Evolutionary conservation across 2,329 filamentous ascomycete species (phyloP).

Genomic region (Fusarium sarcochroum): DNA sequence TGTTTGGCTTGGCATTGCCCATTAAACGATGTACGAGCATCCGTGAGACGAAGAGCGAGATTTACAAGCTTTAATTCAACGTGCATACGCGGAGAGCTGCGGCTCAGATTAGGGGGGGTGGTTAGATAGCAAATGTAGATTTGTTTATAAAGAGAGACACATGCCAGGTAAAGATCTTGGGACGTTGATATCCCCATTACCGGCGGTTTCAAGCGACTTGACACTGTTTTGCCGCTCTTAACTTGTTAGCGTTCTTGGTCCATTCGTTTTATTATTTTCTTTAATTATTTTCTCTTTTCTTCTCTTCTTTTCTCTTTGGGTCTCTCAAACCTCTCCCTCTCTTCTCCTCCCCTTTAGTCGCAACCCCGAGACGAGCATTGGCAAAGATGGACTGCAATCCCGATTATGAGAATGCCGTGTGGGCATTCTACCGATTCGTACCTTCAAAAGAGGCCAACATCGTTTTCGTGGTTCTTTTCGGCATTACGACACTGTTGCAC

Average conservation of each 20-base stretch:
- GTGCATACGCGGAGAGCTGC: neutral
- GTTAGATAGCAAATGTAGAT: neutral
- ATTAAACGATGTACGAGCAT: neutral
- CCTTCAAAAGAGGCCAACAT: constrained; percentile 43
- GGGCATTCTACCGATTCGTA: constrained; percentile 46
- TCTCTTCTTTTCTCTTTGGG: neutral
- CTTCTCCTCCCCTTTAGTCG: neutral
- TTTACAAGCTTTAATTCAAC: neutral
- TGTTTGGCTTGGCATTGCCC: neutral
- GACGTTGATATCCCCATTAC: too few species aligned
- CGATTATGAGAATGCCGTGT: constrained; percentile 42
- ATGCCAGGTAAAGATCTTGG: too few species aligned
- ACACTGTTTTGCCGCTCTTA: too few species aligned
- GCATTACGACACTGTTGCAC: constrained; percentile 41
- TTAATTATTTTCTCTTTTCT: too few species aligned
- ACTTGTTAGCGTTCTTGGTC: too few species aligned
- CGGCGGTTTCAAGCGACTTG: too few species aligned
- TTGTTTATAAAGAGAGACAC: neutral
- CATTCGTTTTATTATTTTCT: too few species aligned
- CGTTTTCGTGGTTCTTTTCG: constrained; percentile 46
- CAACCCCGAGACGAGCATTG: neutral
- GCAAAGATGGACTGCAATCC: constrained; percentile 39
- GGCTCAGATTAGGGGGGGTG: neutral
- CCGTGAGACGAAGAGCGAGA: neutral
- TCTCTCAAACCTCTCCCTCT: neutral